Conservation (phyloP, 1,284 basidiomycete species). For the Ceratobasidium sp. region DNA sequence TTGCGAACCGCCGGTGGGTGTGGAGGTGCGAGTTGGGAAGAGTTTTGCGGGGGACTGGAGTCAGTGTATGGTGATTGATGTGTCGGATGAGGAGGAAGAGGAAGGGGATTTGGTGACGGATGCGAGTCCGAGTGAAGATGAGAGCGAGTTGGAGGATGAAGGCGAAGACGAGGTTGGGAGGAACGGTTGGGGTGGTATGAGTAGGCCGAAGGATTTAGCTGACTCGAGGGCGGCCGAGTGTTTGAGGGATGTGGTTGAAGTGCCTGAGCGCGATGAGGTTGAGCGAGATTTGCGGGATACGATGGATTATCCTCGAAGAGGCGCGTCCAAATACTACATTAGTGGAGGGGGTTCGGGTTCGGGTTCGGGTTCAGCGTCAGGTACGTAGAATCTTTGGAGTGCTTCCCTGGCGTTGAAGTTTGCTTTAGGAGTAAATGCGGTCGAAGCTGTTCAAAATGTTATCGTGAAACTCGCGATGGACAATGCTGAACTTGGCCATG, state of each 20-base stretch:
- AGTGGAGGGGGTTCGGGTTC: background rate
- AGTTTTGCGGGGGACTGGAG: constrained; percentile 43
- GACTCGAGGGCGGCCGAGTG: background rate
- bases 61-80: constrained; percentile 39
- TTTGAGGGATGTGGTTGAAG: background rate
- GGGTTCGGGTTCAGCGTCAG: constrained; percentile 3
- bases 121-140: constrained; percentile 8
- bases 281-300: background rate
- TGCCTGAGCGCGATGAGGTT: background rate
- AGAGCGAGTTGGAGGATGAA: constrained; percentile 27
- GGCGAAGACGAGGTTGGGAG: background rate
- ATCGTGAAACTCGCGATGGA: constrained; percentile 40
- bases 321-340: background rate
- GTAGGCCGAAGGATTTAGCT: background rate
- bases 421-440: constrained; percentile 27
- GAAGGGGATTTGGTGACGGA: constrained; percentile 9
- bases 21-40: constrained; percentile 1
- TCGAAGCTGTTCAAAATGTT: constrained; percentile 31
- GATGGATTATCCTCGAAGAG: background rate
- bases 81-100: constrained; percentile 39
- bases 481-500: constrained; percentile 16
- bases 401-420: background rate
- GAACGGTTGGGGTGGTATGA: background rate
- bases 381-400: background rate
- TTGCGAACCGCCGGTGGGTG: constrained; percentile 30